Evolutionary conservation across 2,329 filamentous ascomycete genomes (phyloP), one percentile per base, ranked within the genome.

Genomic region (Colletotrichum sansevieriae): DNA sequence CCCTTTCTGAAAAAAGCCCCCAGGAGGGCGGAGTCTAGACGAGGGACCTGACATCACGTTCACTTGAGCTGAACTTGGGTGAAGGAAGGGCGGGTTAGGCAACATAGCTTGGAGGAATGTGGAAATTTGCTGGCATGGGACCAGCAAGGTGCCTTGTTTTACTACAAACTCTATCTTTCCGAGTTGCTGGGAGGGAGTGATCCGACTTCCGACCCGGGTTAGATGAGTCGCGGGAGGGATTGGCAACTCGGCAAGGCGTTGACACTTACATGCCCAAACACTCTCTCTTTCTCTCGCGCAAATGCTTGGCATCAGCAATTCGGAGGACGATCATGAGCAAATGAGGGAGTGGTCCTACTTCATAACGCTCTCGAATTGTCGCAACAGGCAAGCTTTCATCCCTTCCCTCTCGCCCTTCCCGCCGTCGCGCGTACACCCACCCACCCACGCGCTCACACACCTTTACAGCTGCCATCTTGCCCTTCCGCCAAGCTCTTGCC

Each of bases 131-230:
- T 61, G 39, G 55, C 62, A 61, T 60, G 55, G 49, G 59, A 51
- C 55, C 54, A 61, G 55, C 55, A 55, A 65, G 56, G 65, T 68
- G 65, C 65, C 62, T 65, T 68, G 65, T 68, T 68, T 68, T 68
- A 56, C 43, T 20, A 52, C 41, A 65, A 68, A 68, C 65, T 68
- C 65, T 61, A 68, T 68, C 65, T 68, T 56, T 55, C 61, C 62
- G 55, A 65, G 49, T 47, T 65, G 47, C 49, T 63, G 60, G 46
- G 46, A 60, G 62, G 61, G 47, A 55, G 65, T 49, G 62, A 68
- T 62, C 65, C 62, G 65, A 65, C 65, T 60, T 60, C 65, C 65
- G 65, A 68, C 61, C 65, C 61, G 62, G 65, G 46, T 55, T 56
- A 44, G 62, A 60, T 62, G 55, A 68, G 54, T 65, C 65, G 65